Evolutionary conservation across 75 land plant genomes (phyloP), one percentile per base, ranked within the genome.

Genomic region (Chamaecyparis obtusa): DNA sequence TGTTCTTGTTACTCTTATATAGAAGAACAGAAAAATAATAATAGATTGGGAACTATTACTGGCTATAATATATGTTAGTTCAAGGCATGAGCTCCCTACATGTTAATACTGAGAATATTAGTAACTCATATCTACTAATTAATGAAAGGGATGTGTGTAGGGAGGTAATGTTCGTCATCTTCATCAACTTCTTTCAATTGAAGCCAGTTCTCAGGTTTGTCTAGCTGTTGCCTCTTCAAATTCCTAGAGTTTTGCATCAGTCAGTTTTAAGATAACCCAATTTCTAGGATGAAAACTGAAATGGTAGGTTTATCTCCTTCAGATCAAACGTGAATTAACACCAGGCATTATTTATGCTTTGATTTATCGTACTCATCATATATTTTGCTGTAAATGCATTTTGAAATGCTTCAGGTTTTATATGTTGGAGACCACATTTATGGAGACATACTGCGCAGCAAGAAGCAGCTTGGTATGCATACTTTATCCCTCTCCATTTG

Each of bases 341-440:
- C 4, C 3, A 80, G 49, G 43, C 24, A 8, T 37, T 39, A 4
- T 37, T 3, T 36, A 7, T 78, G 24, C 82, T 39, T 37, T 75
- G 27, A 78, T 41, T 7, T 41, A 78, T 78, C 37, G 1, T 19
- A 3, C n/a, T 80, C 14, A 51, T 51, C 16, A 2, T 13, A 41
- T 80, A 39, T 41, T 21, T 43, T 80, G 10, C 83, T 80, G 44
- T 43, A 43, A 80, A 79, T 39, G 27, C 24, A 79, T 51, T 30
- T 83, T 4, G 5, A 83, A 83, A 49, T 83, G 67, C 41, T 76
- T n/a, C 87, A 98, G 99, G 97, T 98, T 86, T 89, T 98, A 5
- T 98, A 98, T 89, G 99, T 95, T 87, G 99, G 99, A 33, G 99
- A 98, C 86, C 99, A 98, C 87, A 98, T 98, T 60, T 98, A 98